Percentiles rank a stretch among this genome's conserved stretches.
These are phyloP conservation scores for Macroventuria anomochaeta DNA, from an alignment of 2,329 filamentous ascomycete genomes.

Conservation along the genomic window DNA sequence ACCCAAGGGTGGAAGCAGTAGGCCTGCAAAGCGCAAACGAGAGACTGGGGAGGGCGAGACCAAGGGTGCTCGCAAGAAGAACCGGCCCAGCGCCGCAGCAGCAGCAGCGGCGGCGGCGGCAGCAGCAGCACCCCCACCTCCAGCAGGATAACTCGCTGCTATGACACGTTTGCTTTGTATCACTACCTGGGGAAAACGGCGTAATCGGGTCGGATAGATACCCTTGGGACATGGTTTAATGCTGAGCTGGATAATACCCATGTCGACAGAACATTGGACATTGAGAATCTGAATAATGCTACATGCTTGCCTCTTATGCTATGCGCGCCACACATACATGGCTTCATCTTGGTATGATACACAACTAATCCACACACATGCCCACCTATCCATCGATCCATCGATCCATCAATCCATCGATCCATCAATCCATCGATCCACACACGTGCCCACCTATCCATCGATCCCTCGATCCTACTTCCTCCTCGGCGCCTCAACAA, in stretches of 20 bases:
- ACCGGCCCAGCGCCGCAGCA: constrained; percentile 32
- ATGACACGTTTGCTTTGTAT: constrained; percentile 5
- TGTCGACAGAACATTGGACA: neutral
- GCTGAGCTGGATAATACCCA: neutral
- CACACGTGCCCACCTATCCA: too few relatives aligned
- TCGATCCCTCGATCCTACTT: constrained; percentile 19
- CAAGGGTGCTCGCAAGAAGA: constrained; percentile 45
- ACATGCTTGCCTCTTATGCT: neutral
- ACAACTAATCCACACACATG: constrained; percentile 2
- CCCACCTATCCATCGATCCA: too few relatives aligned
- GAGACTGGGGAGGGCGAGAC: constrained; percentile 43
- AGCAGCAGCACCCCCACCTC: neutral
- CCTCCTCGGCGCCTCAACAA: constrained; percentile 25
- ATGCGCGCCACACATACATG: neutral
- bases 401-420: too few relatives aligned
- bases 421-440: too few relatives aligned
- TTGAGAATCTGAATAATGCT: constrained; percentile 1
- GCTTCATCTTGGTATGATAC: constrained; percentile 8
- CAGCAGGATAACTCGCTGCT: neutral
- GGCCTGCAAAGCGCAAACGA: constrained; percentile 53
- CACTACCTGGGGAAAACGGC: constrained; percentile 5
- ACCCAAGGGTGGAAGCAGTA: constrained; percentile 56
- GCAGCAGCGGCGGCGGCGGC: neutral
- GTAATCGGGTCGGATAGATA: constrained; percentile 19
- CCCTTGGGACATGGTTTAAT: constrained; percentile 17